Percentiles rank a stretch among this genome's conserved stretches.
These are phyloP conservation scores for Calonectria naviculata DNA, from an alignment of 2,329 filamentous ascomycete genomes.

Conservation along the genomic window DNA sequence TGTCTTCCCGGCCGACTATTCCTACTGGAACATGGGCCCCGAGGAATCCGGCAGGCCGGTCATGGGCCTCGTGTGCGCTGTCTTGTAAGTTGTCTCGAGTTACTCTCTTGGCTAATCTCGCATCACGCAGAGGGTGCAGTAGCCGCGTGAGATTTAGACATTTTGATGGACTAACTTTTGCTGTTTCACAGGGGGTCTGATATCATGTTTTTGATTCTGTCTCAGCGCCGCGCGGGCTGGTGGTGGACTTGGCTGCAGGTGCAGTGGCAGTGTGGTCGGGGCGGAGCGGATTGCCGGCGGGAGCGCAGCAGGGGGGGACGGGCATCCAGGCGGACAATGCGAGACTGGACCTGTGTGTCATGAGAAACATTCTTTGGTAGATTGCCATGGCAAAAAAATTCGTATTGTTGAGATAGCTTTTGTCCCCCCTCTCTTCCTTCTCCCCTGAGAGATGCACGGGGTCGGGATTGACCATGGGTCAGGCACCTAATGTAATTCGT, in stretches of 20 bases:
- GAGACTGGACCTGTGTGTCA: slow-evolving; percentile 37
- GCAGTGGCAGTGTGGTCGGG: slow-evolving; percentile 33
- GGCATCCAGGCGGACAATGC: slow-evolving; percentile 18
- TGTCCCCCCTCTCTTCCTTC: neutral
- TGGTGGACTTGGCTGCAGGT: slow-evolving; percentile 34
- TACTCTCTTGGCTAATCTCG: neutral
- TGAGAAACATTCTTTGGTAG: slow-evolving; percentile 23
- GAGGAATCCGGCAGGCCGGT: slow-evolving; percentile 44
- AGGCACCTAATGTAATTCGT: slow-evolving; percentile 21
- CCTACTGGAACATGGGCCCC: slow-evolving; percentile 49
- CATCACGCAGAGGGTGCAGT: neutral
- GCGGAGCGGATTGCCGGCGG: slow-evolving; percentile 7
- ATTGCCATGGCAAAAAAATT: neutral
- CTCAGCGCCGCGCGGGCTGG: slow-evolving; percentile 29
- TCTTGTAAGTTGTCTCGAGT: slow-evolving; percentile 42
- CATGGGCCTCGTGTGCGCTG: slow-evolving; percentile 50
- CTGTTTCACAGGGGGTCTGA: slow-evolving; percentile 33
- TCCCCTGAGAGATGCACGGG: neutral
- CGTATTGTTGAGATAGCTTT: neutral
- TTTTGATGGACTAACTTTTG: slow-evolving; percentile 20
- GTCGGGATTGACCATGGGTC: neutral
- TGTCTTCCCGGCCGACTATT: slow-evolving; percentile 50
- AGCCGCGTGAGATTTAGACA: neutral
- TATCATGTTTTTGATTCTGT: slow-evolving; percentile 35
- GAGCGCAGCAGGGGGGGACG: slow-evolving; percentile 10